phyloP scores from a whole-genome alignment of 2,329 filamentous ascomycete species.

The Colletotrichum navitas region DNA sequence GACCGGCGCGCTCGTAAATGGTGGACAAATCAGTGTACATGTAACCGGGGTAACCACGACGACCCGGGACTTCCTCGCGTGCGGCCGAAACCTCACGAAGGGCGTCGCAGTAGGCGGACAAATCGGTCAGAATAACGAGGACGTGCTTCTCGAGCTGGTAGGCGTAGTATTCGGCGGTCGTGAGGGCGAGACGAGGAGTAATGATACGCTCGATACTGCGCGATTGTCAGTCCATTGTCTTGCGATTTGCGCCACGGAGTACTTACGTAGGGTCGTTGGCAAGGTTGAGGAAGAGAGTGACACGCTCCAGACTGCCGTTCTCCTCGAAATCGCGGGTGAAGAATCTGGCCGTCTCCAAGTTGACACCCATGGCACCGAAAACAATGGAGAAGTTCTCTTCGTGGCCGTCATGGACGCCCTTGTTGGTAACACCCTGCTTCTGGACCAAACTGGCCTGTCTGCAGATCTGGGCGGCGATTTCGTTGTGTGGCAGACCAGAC shows the following conservation, averaged over 20 bases:
- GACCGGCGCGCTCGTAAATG: conserved; percentile 98
- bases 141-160: conserved; percentile 99
- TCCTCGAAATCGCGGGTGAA: conserved; percentile 99
- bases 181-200: conserved; percentile 96
- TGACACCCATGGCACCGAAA: conserved; percentile 99
- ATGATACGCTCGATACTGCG: conserved; percentile 98
- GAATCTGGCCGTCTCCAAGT: conserved; percentile 98
- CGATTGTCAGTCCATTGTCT: conserved; percentile 34
- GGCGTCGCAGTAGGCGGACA: conserved; percentile 98
- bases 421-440: conserved; percentile 81
- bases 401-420: conserved; percentile 95
- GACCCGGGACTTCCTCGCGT: conserved; percentile 98
- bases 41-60: conserved; percentile 99
- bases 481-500: conserved; percentile 97
- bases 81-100: conserved; percentile 98
- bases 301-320: conserved; percentile 98
- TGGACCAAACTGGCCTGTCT: conserved; percentile 95
- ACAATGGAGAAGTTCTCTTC: conserved; percentile 99
- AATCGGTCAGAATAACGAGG: conserved; percentile 96
- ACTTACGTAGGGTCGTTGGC: conserved; percentile 97
- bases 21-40: conserved; percentile 99
- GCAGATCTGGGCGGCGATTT: conserved; percentile 99
- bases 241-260: background rate
- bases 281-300: conserved; percentile 98
- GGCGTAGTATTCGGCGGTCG: conserved; percentile 99